Evolutionary conservation across 148 eudicot genomes (phyloP).

Genomic region (Fagopyrum homotropicum): DNA sequence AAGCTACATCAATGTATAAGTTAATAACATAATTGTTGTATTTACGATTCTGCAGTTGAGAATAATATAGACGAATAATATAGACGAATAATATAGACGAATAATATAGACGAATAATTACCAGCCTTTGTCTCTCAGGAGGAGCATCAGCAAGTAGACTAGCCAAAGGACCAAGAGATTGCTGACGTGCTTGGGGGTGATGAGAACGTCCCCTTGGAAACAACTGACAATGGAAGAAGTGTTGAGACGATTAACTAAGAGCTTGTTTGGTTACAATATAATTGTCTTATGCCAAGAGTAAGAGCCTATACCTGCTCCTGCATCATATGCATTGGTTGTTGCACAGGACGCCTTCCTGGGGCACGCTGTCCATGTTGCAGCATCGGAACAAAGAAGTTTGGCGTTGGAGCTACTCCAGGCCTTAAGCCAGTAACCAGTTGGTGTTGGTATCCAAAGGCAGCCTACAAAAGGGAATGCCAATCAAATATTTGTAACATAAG

Average conservation of each 20-base stretch:
- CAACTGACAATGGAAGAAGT: slow-evolving; percentile 34
- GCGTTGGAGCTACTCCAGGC: slow-evolving; percentile 61
- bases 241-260: neutral
- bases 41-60: neutral
- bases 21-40: neutral
- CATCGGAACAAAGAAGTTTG: slow-evolving; percentile 73
- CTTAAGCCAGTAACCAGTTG: slow-evolving; percentile 77
- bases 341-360: slow-evolving; percentile 48
- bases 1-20: slow-evolving; percentile 26
- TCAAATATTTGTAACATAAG: neutral
- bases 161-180: slow-evolving; percentile 61
- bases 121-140: slow-evolving; percentile 70
- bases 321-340: slow-evolving; percentile 59
- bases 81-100: too few relatives aligned
- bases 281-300: neutral
- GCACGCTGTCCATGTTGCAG: slow-evolving; percentile 70
- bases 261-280: too few relatives aligned
- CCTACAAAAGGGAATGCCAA: slow-evolving; percentile 27
- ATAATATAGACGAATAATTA: slow-evolving; percentile 10
- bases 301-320: slow-evolving; percentile 49
- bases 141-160: slow-evolving; percentile 72
- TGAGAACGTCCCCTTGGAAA: slow-evolving; percentile 64
- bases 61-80: neutral
- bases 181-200: slow-evolving; percentile 44
- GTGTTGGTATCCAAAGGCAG: slow-evolving; percentile 77